Evolutionary conservation across 75 land plant species (phyloP).

Genomic region (Ceratopteris richardii): DNA sequence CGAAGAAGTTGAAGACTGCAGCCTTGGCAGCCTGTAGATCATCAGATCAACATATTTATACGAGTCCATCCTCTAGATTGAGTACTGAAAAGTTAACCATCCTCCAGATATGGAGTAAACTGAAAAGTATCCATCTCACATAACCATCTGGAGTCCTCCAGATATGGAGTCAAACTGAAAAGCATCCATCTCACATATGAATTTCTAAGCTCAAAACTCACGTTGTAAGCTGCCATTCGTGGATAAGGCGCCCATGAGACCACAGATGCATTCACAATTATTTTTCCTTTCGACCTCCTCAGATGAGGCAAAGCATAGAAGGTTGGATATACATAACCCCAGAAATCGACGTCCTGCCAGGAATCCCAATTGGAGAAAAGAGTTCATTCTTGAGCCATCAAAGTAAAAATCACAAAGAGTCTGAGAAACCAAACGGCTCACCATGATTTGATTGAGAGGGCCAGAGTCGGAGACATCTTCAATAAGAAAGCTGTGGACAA

Average conservation of each 20-base stretch:
- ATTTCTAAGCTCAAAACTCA: constrained; percentile 13
- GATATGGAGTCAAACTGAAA: neutral
- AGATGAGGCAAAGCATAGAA: constrained; percentile 70
- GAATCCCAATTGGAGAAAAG: neutral
- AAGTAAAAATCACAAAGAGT: neutral
- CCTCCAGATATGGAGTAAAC: neutral
- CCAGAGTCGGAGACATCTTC: constrained; percentile 59
- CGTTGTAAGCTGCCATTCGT: constrained; percentile 76
- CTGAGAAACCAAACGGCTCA: constrained; percentile 3
- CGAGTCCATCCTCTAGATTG: too few species aligned
- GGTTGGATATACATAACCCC: constrained; percentile 92
- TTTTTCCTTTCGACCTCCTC: constrained; percentile 47
- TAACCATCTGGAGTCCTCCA: neutral
- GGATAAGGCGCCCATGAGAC: constrained; percentile 80
- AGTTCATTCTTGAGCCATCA: neutral
- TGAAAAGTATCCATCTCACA: neutral
- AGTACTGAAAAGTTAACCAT: neutral
- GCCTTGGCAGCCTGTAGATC: constrained; percentile 23
- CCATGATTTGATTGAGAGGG: constrained; percentile 57
- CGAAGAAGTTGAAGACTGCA: constrained; percentile 19
- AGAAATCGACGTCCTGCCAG: constrained; percentile 70
- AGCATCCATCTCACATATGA: neutral
- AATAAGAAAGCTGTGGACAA: constrained; percentile 62
- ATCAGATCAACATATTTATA: neutral
- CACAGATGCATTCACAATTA: constrained; percentile 71